Evolutionary conservation across 2,329 filamentous ascomycete genomes (phyloP).

Genomic region (Colletotrichum sansevieriae): DNA sequence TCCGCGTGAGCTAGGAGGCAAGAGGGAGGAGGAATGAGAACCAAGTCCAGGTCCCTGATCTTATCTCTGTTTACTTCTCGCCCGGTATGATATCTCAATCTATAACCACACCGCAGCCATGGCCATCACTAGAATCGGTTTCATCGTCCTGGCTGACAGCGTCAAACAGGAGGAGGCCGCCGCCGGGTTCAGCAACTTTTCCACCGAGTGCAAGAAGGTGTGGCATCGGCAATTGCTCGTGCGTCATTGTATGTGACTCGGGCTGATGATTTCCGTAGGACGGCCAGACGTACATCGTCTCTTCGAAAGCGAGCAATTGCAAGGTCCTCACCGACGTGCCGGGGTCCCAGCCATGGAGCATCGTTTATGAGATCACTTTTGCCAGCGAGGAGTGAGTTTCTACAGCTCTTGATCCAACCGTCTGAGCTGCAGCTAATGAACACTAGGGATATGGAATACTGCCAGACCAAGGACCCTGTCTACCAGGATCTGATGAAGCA

Average conservation of each 20-base stretch:
- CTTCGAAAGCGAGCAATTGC: constrained; percentile 38
- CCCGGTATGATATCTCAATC: neutral
- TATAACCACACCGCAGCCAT: neutral
- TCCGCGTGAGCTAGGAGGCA: too few species aligned
- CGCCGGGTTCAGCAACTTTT: constrained; percentile 32
- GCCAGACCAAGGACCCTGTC: constrained; percentile 36
- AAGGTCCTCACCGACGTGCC: constrained; percentile 33
- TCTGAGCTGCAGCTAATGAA: neutral
- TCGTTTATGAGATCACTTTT: constrained; percentile 38
- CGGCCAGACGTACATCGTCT: constrained; percentile 34
- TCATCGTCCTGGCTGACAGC: constrained; percentile 35
- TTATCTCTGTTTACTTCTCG: neutral
- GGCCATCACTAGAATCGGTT: constrained; percentile 37
- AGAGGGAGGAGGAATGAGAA: accelerated
- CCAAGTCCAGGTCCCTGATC: neutral
- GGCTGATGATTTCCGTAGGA: neutral
- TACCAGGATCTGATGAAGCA: constrained; percentile 38
- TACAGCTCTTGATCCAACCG: neutral
- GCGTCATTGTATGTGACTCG: neutral
- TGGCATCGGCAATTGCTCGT: too few species aligned
- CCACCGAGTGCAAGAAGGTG: constrained; percentile 32
- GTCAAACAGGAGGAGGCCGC: constrained; percentile 31
- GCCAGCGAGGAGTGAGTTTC: constrained; percentile 20
- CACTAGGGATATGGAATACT: constrained; percentile 37
- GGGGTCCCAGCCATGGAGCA: constrained; percentile 33